Percentiles rank a stretch among this genome's conserved stretches.
Evolutionary conservation across 192 early-diverging fungal species (phyloP).

Genomic region (Entomortierella beljakovae): DNA sequence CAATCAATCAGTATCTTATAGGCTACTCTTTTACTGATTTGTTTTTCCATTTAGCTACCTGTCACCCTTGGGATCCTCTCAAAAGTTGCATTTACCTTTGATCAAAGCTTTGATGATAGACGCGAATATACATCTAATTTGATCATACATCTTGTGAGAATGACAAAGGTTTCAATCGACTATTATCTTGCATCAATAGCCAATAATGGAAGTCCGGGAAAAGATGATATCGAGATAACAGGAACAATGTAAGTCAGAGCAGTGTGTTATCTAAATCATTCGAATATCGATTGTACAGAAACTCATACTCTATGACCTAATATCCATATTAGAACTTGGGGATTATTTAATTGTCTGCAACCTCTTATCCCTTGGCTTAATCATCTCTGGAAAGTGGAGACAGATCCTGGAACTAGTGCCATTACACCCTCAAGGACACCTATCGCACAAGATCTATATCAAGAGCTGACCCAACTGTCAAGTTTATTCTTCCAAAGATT

Average conservation of each 20-base stretch:
- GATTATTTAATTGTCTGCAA: conserved; percentile 33
- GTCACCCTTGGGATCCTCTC: conserved; percentile 44
- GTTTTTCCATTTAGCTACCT: conserved; percentile 14
- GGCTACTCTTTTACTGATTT: background rate
- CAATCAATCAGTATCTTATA: background rate
- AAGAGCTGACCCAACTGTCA: conserved; percentile 30
- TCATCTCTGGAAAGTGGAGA: conserved; percentile 37
- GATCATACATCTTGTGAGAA: conserved; percentile 28
- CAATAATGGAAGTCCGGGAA: conserved; percentile 25
- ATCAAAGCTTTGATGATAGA: conserved; percentile 38
- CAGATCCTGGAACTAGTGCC: background rate
- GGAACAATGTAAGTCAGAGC: conserved; percentile 31
- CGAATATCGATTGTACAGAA: background rate
- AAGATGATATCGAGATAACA: conserved; percentile 30
- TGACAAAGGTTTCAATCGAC: conserved; percentile 44
- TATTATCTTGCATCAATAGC: conserved; percentile 19
- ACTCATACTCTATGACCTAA: background rate
- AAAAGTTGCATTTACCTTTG: conserved; percentile 30
- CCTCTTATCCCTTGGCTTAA: conserved; percentile 43
- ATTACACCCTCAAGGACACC: conserved; percentile 2
- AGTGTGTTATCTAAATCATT: background rate
- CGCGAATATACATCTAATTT: conserved; percentile 42
- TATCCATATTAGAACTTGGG: conserved; percentile 34
- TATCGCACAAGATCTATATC: conserved; percentile 45
- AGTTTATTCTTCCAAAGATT: conserved; percentile 22